These are phyloP conservation scores for Paracamarosporium sp. DNA, from an alignment of 2,329 filamentous ascomycete species.

Conservation along the genomic window DNA sequence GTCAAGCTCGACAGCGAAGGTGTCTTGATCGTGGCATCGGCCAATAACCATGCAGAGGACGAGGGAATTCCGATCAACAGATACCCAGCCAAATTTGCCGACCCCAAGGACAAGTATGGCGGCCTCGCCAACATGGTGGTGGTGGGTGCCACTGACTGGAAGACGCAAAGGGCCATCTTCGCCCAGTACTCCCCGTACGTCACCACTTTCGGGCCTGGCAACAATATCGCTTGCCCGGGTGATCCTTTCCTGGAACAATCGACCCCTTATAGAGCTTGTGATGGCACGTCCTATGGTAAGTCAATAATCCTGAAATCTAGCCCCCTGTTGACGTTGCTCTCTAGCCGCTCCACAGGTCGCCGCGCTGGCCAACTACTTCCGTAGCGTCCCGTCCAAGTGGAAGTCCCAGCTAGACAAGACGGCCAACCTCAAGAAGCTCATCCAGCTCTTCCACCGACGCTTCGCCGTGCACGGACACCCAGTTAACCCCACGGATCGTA, in stretches of 20 bases:
- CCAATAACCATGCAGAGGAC: background rate
- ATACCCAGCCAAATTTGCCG: constrained; percentile 4
- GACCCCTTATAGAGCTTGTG: background rate
- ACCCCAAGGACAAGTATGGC: constrained; percentile 1
- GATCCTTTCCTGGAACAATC: background rate
- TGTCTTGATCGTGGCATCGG: constrained; percentile 3
- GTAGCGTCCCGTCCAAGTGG: background rate
- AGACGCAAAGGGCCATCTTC: background rate
- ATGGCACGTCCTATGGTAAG: background rate
- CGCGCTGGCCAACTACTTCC: background rate
- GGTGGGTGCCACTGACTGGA: background rate
- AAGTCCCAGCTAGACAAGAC: background rate
- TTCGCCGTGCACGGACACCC: constrained; percentile 3
- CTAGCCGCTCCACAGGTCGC: background rate
- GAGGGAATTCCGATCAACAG: background rate
- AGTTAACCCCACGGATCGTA: background rate
- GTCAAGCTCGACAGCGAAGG: constrained; percentile 1
- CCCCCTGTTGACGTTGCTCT: too few relatives aligned
- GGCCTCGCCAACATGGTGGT: constrained; percentile 4
- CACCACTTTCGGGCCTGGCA: background rate
- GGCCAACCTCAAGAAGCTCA: background rate
- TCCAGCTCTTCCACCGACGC: constrained; percentile 2
- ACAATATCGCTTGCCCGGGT: constrained; percentile 1
- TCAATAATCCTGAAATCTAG: background rate
- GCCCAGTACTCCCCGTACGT: constrained; percentile 1